Percentiles rank a stretch among this genome's conserved stretches.
These are phyloP conservation scores for Ustilago vetiveriae DNA, from an alignment of 1,284 basidiomycete species.

Conservation along the genomic window DNA sequence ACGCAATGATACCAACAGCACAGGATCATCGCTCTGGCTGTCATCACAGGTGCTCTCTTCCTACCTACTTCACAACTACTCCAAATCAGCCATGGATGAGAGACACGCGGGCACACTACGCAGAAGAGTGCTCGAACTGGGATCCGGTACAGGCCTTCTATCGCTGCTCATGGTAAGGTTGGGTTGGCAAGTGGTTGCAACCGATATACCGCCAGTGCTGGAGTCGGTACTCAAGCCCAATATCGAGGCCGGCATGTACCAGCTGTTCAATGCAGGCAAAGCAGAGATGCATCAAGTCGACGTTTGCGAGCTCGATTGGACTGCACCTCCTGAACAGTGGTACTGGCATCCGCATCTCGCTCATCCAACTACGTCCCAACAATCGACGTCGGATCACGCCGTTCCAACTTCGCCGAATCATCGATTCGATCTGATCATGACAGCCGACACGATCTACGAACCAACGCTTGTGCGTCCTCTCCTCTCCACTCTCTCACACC, in stretches of 20 bases:
- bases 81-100: neutral
- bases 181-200: slow-evolving; percentile 81
- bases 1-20: slow-evolving; percentile 46
- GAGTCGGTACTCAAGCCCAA: slow-evolving; percentile 76
- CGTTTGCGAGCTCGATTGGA: slow-evolving; percentile 75
- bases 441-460: slow-evolving; percentile 85
- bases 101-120: neutral
- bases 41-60: slow-evolving; percentile 47
- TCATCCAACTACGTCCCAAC: slow-evolving; percentile 1
- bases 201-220: slow-evolving; percentile 79
- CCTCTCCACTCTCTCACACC: slow-evolving; percentile 74
- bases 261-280: slow-evolving; percentile 1
- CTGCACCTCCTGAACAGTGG: slow-evolving; percentile 10
- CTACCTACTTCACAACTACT: slow-evolving; percentile 32
- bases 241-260: slow-evolving; percentile 71
- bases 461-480: slow-evolving; percentile 76
- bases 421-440: slow-evolving; percentile 77
- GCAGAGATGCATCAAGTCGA: slow-evolving; percentile 68
- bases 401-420: neutral
- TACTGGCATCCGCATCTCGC: slow-evolving; percentile 8
- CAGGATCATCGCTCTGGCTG: slow-evolving; percentile 51
- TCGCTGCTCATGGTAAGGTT: slow-evolving; percentile 75
- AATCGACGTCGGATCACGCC: neutral
- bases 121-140: slow-evolving; percentile 33
- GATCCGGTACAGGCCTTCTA: slow-evolving; percentile 52